Base-by-base conservation (phyloP, 2,329 filamentous ascomycete species). In the Aureobasidium sp. region DNA sequence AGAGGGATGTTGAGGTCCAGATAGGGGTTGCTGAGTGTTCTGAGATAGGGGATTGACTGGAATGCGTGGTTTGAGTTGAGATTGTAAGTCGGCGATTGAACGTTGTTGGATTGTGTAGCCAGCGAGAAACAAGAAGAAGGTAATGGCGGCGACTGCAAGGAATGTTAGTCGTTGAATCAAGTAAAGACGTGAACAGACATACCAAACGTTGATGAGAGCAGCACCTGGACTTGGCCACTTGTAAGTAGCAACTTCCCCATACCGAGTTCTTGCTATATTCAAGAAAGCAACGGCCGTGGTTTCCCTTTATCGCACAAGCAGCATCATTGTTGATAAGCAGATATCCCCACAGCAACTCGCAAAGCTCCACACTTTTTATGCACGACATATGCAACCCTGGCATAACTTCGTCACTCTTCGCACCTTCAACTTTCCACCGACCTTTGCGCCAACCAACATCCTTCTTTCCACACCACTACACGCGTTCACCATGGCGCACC, bases 51-150 rank as follows among this genome's bases (percentile, higher is more conserved):
- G 69, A 19, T 76, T 73, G 60, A 73, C 72, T 0, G 78, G 78
- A 58, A 70, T 78, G 73, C 65, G 79, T 56, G 79, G 81, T 67
- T 81, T 82, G 68, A 96, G 87, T 19, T 89, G 89, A 61, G 81
- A 78, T 68, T 93, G 61, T 2, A 66, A 59, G 50, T 60, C 86
- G 65, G 82, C 82, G 1, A 96, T 83, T 0, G 90, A 94, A 68
- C 90, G 85, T 74, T 97, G 92, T 70, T 97, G 92, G 59, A 96
- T 82, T 3, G 86, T 83, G 73, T 95, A 96, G 69, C 92, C 92
- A 57, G 89, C 91, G 35, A 96, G 80, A 73, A 97, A 97, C 29
- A 97, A 85, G 5, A 91, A 83, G 40, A 86, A 74, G 3, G 91
- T 96, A 75, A 90, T 96, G 29, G 89, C 72, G 65, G 90, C 77